A percentile compares a stretch with the other conserved stretches of the same genome.
These are phyloP conservation scores for Syncephalastrum monosporum DNA, from an alignment of 371 early-diverging fungal species.

Conservation along the genomic window DNA sequence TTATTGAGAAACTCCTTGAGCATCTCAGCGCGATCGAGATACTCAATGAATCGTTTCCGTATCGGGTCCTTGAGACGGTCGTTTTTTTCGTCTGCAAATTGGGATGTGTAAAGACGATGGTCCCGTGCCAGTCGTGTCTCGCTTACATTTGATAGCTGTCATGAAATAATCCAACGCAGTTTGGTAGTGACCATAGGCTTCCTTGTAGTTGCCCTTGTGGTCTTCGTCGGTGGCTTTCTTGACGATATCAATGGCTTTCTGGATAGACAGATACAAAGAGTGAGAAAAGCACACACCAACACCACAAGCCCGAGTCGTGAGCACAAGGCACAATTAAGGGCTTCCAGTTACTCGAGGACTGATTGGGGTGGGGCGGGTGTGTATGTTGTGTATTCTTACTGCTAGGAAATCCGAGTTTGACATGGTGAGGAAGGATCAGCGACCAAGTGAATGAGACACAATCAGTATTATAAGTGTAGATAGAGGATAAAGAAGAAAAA, in stretches of 20 bases:
- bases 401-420: conserved; percentile 38
- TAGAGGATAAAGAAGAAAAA: neutral
- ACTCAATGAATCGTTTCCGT: conserved; percentile 87
- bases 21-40: conserved; percentile 92
- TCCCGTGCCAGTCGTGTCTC: neutral
- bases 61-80: conserved; percentile 86
- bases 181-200: conserved; percentile 86
- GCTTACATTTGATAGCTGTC: conserved; percentile 91
- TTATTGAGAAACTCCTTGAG: conserved; percentile 83
- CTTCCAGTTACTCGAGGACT: neutral
- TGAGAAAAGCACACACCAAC: neutral
- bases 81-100: conserved; percentile 90
- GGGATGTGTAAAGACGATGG: neutral
- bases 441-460: too few relatives aligned
- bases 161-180: conserved; percentile 91
- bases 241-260: conserved; percentile 88
- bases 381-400: conserved; percentile 16
- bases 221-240: conserved; percentile 95
- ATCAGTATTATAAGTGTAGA: neutral
- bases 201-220: conserved; percentile 85
- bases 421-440: conserved; percentile 12
- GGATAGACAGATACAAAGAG: neutral
- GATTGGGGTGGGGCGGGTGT: neutral
- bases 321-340: neutral
- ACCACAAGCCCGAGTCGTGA: neutral